Evolutionary conservation across 148 eudicot species (phyloP).

Genomic region (Nepenthes mirabilis): DNA sequence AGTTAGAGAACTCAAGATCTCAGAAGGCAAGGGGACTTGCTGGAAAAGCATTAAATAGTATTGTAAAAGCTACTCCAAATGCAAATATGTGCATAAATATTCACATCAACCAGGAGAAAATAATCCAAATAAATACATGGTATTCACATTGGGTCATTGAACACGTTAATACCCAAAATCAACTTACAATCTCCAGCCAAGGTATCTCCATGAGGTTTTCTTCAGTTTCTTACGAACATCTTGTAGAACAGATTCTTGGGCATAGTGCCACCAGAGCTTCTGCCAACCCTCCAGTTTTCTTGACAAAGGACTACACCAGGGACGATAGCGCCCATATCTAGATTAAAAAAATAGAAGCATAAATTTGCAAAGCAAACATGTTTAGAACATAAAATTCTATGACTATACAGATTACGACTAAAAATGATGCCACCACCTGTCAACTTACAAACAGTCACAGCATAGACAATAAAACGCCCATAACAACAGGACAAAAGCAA

Average conservation of each 20-base stretch:
- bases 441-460: too few species aligned
- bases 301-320: slow-evolving; percentile 54
- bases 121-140: too few species aligned
- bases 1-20: too few species aligned
- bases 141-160: background rate
- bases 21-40: too few species aligned
- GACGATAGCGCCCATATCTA: slow-evolving; percentile 89
- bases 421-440: too few species aligned
- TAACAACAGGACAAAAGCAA: too few species aligned
- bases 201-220: slow-evolving; percentile 77
- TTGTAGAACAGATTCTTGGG: slow-evolving; percentile 66
- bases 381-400: background rate
- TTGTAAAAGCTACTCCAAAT: too few species aligned
- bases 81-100: too few species aligned
- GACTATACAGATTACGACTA: too few species aligned
- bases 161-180: slow-evolving; percentile 2
- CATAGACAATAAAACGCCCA: too few species aligned
- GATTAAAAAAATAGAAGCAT: slow-evolving; percentile 1
- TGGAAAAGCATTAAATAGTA: too few species aligned
- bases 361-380: background rate
- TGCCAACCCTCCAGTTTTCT: slow-evolving; percentile 71
- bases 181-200: slow-evolving; percentile 80
- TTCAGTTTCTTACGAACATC: slow-evolving; percentile 69
- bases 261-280: slow-evolving; percentile 87
- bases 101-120: too few species aligned